phyloP scores from a whole-genome alignment of 257 asterid species.

The Plantago major region DNA sequence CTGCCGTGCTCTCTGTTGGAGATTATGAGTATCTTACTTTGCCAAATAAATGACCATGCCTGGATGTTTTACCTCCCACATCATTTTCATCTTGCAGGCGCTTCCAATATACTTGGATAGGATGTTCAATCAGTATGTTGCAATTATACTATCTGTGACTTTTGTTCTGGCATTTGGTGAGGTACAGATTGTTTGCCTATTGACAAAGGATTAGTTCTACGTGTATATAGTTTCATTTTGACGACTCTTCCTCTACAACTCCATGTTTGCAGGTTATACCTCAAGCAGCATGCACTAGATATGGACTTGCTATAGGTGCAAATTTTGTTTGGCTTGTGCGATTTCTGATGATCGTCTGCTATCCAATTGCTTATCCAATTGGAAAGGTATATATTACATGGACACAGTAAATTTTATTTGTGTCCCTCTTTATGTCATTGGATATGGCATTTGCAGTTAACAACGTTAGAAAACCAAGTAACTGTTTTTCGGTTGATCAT shows the following conservation, averaged over 20 bases:
- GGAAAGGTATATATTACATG: constrained; percentile 22
- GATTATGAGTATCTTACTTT: no score
- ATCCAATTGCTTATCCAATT: constrained; percentile 60
- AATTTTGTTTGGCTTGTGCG: constrained; percentile 86
- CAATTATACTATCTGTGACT: constrained; percentile 90
- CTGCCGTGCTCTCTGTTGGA: no score
- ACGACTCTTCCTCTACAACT: constrained; percentile 6
- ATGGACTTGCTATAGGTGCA: constrained; percentile 98
- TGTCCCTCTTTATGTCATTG: constrained; percentile 12
- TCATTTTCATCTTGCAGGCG: constrained; percentile 55
- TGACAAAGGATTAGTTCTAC: constrained; percentile 20
- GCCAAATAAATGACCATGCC: no score
- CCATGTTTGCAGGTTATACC: constrained; percentile 70
- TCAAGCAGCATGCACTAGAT: constrained; percentile 96
- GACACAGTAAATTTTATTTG: background rate
- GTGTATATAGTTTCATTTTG: background rate
- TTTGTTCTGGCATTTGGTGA: constrained; percentile 93
- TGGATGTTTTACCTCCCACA: no score
- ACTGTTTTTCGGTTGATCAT: background rate
- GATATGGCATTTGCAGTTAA: constrained; percentile 3
- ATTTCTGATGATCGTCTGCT: constrained; percentile 57
- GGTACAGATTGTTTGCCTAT: constrained; percentile 40
- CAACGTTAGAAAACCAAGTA: background rate
- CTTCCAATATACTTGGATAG: constrained; percentile 89
- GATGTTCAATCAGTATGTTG: constrained; percentile 82